Evolutionary conservation across 2,329 filamentous ascomycete species (phyloP).

Genomic region (Aureobasidium pullulans): DNA sequence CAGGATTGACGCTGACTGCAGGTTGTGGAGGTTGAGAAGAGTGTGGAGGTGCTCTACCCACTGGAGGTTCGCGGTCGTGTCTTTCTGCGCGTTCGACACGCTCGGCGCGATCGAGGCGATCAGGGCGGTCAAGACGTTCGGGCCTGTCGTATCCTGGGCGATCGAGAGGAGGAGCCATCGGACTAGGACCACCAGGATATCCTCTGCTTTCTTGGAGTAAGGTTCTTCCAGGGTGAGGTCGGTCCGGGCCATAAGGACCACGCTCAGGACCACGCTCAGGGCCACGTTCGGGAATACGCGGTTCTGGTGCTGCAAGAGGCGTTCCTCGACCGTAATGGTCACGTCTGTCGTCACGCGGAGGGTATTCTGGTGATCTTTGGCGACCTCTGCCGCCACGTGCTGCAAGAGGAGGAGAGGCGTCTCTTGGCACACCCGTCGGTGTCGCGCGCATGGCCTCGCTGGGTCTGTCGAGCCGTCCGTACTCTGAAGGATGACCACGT

Average conservation of each 20-base stretch:
- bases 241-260: slow-evolving; percentile 4
- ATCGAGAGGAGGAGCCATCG: slow-evolving; percentile 9
- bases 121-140: background rate
- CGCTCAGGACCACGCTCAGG: background rate
- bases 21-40: background rate
- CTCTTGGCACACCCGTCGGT: slow-evolving; percentile 26
- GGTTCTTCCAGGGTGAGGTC: slow-evolving; percentile 7
- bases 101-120: background rate
- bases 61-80: background rate
- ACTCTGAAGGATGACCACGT: slow-evolving; percentile 25
- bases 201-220: slow-evolving; percentile 9
- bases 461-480: slow-evolving; percentile 39
- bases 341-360: slow-evolving; percentile 22
- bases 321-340: slow-evolving; percentile 9
- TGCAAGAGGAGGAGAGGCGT: slow-evolving; percentile 30
- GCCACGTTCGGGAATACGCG: slow-evolving; percentile 1
- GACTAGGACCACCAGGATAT: background rate
- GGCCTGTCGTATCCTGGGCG: background rate
- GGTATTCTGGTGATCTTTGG: slow-evolving; percentile 32
- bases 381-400: slow-evolving; percentile 26
- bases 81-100: slow-evolving; percentile 7
- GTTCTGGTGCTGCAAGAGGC: background rate
- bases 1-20: slow-evolving; percentile 31
- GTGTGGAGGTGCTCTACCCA: background rate
- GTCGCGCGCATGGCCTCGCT: slow-evolving; percentile 23